Conservation (phyloP, 352 stramenopile genomes). For the Bremia lactucae region DNA sequence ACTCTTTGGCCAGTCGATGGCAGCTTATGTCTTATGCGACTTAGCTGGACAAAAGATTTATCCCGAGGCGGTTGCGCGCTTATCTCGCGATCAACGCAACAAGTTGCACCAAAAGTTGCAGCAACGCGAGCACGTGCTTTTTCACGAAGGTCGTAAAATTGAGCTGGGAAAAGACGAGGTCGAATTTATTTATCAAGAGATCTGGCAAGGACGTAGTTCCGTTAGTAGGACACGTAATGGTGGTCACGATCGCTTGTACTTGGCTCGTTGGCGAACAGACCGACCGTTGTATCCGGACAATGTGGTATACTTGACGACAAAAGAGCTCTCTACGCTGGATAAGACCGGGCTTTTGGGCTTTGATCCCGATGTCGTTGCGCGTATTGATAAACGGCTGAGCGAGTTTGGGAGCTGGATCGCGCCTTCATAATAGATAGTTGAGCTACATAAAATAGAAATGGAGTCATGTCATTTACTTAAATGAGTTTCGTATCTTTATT, state of each 20-base stretch:
- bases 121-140: conserved; percentile 59
- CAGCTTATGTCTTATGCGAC: conserved; percentile 90
- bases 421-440: no score
- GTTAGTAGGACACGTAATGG: conserved; percentile 60
- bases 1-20: conserved; percentile 96
- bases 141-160: conserved; percentile 45
- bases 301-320: conserved; percentile 77
- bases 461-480: no score
- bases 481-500: no score
- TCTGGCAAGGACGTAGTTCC: conserved; percentile 73
- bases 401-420: conserved; percentile 53
- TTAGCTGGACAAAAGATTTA: conserved; percentile 86
- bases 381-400: conserved; percentile 51
- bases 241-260: conserved; percentile 64
- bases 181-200: conserved; percentile 80
- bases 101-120: conserved; percentile 78
- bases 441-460: no score
- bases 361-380: conserved; percentile 44
- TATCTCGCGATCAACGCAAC: conserved; percentile 79
- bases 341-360: conserved; percentile 56
- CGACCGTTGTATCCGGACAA: conserved; percentile 70
- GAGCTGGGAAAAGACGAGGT: conserved; percentile 80
- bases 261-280: conserved; percentile 75
- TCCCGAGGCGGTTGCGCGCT: conserved; percentile 48
- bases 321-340: conserved; percentile 57